Evolutionary conservation across 2,329 filamentous ascomycete genomes (phyloP), one percentile per base, ranked within the genome.

Genomic region (Diaporthe australafricana): DNA sequence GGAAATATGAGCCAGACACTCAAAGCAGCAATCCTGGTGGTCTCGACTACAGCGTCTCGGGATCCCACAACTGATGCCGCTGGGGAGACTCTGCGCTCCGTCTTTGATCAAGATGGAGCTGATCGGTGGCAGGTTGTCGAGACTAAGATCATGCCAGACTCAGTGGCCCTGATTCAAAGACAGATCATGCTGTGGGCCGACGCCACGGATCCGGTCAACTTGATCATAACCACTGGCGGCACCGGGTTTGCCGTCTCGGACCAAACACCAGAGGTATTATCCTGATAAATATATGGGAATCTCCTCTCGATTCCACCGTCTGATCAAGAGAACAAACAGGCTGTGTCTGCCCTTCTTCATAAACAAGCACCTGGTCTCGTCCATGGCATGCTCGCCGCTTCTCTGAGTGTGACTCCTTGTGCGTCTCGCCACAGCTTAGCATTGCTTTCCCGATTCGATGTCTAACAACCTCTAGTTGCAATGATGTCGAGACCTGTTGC

Each of bases 401-500:
- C 96, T 0, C 84, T 98, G 20, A 86, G 90, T 53, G 91, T 98
- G 42, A 99, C 96, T 3, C 95, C 96, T 57, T 99, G 95, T 97
- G 84, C 85, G 93, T 83, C 42, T 50, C 70, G 45, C 70, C 27
- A n/a, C 17, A 6, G 3, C 25, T 38, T 27, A 1, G n/a, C 11
- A 25, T 27, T 12, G 8, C 14, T 38, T 9, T 11, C 56, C 62
- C 35, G 11, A 42, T 35, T 9, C 5, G 9, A 9, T 35, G 32
- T 9, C 76, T 81, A 70, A 82, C 60, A 70, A 16, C 65, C n/a
- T 60, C 22, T 30, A 97, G 95, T 99, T 83, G 96, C 96, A 55
- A 92, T 98, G 85, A 99, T 99, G 96, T 94, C 96, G 66, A 90
- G 96, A 56, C 96, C 96, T 5, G 93, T 97, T 16, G 96, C 96